Evolutionary conservation across 2,329 filamentous ascomycete species (phyloP).

Genomic region (Monosporascus sp.): DNA sequence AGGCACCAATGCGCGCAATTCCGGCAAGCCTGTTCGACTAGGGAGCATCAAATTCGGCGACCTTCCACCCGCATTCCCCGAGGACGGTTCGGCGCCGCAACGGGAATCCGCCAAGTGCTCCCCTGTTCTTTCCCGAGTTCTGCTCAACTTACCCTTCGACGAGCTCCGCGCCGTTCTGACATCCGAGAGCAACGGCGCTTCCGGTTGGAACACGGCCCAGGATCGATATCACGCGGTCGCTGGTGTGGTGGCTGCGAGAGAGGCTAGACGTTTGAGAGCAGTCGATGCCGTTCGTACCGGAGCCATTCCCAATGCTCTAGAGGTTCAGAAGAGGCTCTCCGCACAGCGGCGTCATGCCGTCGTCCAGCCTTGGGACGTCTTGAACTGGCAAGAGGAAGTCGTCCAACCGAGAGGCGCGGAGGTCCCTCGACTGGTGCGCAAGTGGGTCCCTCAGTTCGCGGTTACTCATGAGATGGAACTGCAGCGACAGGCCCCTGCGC

Average conservation of each 20-base stretch:
- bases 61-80: conserved; percentile 36
- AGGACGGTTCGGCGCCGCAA: conserved; percentile 18
- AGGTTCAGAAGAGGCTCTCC: conserved; percentile 31
- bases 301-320: conserved; percentile 28
- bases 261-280: conserved; percentile 45
- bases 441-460: conserved; percentile 36
- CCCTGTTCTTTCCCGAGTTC: conserved; percentile 56
- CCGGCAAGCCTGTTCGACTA: conserved; percentile 45
- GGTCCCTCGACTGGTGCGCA: conserved; percentile 37
- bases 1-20: conserved; percentile 28
- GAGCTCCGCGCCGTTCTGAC: conserved; percentile 62
- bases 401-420: conserved; percentile 33
- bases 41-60: conserved; percentile 69
- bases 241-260: conserved; percentile 51
- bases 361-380: conserved; percentile 38
- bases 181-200: conserved; percentile 48
- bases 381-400: conserved; percentile 46
- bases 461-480: conserved; percentile 10
- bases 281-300: conserved; percentile 38
- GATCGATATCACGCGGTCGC: conserved; percentile 44
- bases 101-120: conserved; percentile 32
- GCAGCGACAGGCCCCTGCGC: conserved; percentile 11
- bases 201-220: conserved; percentile 45
- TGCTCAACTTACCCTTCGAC: conserved; percentile 65
- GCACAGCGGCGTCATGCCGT: conserved; percentile 33